Evolutionary conservation across 176 grass and related monocot genomes (phyloP), one percentile per base, ranked within the genome.

Genomic region (Saccharum officinarum): DNA sequence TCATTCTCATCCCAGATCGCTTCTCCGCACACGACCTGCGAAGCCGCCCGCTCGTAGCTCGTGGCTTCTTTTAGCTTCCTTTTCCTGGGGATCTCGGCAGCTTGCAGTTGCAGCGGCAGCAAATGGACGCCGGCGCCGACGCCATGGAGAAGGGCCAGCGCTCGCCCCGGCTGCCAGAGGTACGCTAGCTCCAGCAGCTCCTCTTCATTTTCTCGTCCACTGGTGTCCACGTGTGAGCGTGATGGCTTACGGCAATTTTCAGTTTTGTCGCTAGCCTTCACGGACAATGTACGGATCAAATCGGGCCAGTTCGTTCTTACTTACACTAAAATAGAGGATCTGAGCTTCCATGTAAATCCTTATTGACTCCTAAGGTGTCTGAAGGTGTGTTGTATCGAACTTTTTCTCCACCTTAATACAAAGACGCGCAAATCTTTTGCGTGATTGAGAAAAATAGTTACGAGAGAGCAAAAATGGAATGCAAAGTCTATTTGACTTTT

Each of bases 71-170:
- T 22, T 57, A 28, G 13, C 20, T 61, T 8, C 2, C 23, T 69
- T 30, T 14, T 2, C 3, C 49, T 6, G 25, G 10, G 6, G 30
- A 8, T 68, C 73, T 80, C 17, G 44, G 8, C 16, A 38, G 8
- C 55, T 59, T 23, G 10, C 65, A 20, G 30, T 30, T 30, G n/a
- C 23, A 40, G 55, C 46, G 16, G 65, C 22, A 23, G 59, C 22
- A 67, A 60, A 87, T 87, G 89, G 80, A 82, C 26, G 46, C 79
- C 78, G 25, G 79, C 34, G n/a, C n/a, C n/a, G 79, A 90, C 67
- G 80, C 84, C 89, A 90, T 90, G 84, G 89, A 90, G 37, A 82
- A 76, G 31, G 89, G 75, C 30, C 74, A 82, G 79, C 49, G 67
- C 44, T 82, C 84, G 5, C 59, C 78, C 5, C 54, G 40, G 72